Evolutionary conservation across 208 protist genomes (phyloP).

Genomic region (Leishmania tarentolae): DNA sequence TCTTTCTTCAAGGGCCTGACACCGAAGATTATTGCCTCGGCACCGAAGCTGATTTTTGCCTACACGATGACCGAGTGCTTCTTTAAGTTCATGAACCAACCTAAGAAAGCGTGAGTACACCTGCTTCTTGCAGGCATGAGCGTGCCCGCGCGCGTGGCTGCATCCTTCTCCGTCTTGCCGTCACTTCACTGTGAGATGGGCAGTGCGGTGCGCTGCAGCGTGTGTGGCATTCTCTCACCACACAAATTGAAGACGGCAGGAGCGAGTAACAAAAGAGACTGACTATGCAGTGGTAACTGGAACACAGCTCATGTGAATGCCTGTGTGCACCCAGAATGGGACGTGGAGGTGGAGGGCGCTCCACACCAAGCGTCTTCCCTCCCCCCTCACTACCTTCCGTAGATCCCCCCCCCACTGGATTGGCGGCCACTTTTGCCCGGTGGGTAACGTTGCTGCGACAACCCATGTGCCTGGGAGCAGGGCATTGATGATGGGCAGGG

Average conservation of each 20-base stretch:
- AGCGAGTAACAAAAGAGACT: not conserved
- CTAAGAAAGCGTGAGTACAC: conserved; percentile 11
- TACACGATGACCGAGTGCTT: conserved; percentile 89
- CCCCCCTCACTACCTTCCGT: not conserved
- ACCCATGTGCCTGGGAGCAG: not conserved
- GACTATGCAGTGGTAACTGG: no score
- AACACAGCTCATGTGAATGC: not conserved
- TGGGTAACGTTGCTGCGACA: not conserved
- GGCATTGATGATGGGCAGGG: not conserved
- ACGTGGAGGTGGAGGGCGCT: not conserved
- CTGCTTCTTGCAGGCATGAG: not conserved
- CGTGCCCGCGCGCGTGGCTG: not conserved
- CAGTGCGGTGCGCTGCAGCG: not conserved
- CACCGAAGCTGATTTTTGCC: conserved; percentile 87
- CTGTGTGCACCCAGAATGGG: not conserved
- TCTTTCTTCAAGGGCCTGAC: conserved; percentile 92
- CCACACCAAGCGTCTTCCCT: not conserved
- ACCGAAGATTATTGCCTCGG: conserved; percentile 83
- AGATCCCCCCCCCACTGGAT: not conserved
- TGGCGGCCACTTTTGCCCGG: not conserved
- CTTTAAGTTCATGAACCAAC: conserved; percentile 62
- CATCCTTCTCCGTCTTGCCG: not conserved
- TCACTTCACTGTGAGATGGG: not conserved
- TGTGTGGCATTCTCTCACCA: not conserved
- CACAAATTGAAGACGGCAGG: not conserved